Percentiles rank a stretch among this genome's conserved stretches.
These are phyloP conservation scores for Eucalyptus globulus DNA, from an alignment of 345 rosid genomes.

Conservation along the genomic window DNA sequence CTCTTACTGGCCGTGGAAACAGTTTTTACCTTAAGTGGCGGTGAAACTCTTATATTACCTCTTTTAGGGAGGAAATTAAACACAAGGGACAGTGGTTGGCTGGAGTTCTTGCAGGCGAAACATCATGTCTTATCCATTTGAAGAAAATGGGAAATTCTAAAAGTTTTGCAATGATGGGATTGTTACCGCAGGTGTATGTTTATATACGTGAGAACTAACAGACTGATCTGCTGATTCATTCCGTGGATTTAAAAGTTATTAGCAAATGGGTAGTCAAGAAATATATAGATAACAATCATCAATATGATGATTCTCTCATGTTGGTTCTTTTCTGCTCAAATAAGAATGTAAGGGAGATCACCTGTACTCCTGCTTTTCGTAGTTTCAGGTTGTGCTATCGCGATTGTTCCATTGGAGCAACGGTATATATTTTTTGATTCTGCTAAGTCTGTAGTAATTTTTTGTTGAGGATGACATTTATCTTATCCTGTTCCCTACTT, in stretches of 20 bases:
- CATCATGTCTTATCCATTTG: background rate
- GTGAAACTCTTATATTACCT: background rate
- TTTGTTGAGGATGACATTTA: background rate
- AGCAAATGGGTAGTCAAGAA: background rate
- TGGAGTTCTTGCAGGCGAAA: background rate
- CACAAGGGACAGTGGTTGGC: background rate
- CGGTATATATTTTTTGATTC: background rate
- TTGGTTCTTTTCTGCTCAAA: background rate
- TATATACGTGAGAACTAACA: background rate
- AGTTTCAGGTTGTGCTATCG: background rate
- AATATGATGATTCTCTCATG: background rate
- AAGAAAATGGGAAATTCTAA: background rate
- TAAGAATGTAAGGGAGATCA: background rate
- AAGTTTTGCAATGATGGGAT: background rate
- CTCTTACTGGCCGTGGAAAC: background rate
- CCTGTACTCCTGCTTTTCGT: background rate
- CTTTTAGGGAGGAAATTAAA: background rate
- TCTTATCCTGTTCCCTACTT: background rate
- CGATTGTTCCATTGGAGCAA: background rate
- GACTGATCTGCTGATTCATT: background rate
- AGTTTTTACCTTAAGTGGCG: background rate
- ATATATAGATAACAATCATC: background rate
- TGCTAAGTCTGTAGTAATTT: background rate
- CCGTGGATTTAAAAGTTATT: background rate
- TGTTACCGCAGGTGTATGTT: background rate